Percentiles rank a stretch among this genome's conserved stretches.
Conservation (phyloP, 2,329 filamentous ascomycete genomes). For the Beauveria asiatica region DNA sequence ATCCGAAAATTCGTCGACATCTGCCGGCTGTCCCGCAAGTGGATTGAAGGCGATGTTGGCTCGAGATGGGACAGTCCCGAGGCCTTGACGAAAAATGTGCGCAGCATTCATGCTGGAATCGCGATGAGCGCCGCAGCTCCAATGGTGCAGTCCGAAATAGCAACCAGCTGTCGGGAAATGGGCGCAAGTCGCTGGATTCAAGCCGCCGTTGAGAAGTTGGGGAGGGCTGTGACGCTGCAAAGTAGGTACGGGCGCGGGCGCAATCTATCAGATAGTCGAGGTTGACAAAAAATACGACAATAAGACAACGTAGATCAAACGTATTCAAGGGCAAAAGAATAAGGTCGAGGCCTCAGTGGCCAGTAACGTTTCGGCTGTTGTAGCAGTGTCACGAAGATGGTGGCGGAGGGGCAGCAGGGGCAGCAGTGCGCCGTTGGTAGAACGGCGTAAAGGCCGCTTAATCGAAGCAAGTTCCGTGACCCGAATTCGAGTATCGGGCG, state of each 20-base stretch:
- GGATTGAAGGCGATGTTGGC: slow-evolving; percentile 24
- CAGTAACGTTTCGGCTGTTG: not conserved
- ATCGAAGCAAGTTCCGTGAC: not conserved
- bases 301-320: not conserved
- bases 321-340: not conserved
- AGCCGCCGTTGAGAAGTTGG: not conserved
- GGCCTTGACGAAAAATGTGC: slow-evolving; percentile 51
- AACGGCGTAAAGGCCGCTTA: not conserved
- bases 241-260: not conserved
- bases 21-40: slow-evolving; percentile 22
- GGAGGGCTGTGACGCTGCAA: not conserved
- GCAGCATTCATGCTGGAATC: slow-evolving; percentile 44
- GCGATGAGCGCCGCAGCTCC: not conserved
- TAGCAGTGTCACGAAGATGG: not conserved
- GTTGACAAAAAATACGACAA: not conserved
- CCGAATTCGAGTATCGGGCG: not conserved
- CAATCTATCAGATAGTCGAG: not conserved
- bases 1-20: slow-evolving; percentile 37
- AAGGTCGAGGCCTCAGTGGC: not conserved
- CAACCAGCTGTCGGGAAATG: not conserved
- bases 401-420: not conserved
- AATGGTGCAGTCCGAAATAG: not conserved
- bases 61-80: slow-evolving; percentile 36
- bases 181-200: not conserved
- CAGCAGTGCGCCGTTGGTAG: not conserved